Percentiles rank a stretch among this genome's conserved stretches.
Evolutionary conservation across 2,329 filamentous ascomycete genomes (phyloP).

Genomic region (Epichloe scottii): DNA sequence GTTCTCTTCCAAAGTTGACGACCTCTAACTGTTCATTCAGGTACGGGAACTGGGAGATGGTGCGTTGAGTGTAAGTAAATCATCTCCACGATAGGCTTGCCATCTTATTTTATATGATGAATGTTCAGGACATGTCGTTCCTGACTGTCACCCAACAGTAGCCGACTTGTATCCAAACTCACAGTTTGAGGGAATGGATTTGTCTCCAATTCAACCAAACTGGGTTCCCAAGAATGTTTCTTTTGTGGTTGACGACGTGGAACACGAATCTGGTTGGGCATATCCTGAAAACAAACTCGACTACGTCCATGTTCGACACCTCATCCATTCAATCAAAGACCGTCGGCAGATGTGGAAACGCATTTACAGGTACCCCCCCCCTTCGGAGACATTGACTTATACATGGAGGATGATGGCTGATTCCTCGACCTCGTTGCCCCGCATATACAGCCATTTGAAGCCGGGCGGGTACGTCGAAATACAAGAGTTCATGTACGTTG

Average conservation of each 20-base stretch:
- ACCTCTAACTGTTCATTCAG: slow-evolving; percentile 14
- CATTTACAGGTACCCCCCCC: slow-evolving; percentile 23
- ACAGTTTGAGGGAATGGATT: slow-evolving; percentile 34
- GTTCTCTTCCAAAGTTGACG: no score
- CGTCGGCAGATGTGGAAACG: slow-evolving; percentile 27
- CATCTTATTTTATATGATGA: not conserved
- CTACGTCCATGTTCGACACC: slow-evolving; percentile 36
- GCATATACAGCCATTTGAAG: slow-evolving; percentile 30
- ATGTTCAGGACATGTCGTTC: not conserved
- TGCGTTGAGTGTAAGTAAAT: slow-evolving; percentile 32
- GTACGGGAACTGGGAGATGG: slow-evolving; percentile 40
- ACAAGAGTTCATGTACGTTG: slow-evolving; percentile 31
- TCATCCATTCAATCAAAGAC: slow-evolving; percentile 32
- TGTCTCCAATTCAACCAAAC: slow-evolving; percentile 39
- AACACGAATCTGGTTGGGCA: slow-evolving; percentile 36
- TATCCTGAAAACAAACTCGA: slow-evolving; percentile 33
- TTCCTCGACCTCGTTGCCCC: not conserved
- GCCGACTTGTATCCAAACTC: slow-evolving; percentile 33
- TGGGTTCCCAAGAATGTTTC: slow-evolving; percentile 38
- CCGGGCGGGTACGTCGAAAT: slow-evolving; percentile 39
- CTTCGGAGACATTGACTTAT: not conserved
- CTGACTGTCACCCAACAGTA: slow-evolving; percentile 19
- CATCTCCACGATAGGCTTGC: not conserved
- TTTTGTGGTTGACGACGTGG: slow-evolving; percentile 40
- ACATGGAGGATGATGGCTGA: not conserved